Percentiles rank a stretch among this genome's conserved stretches.
Conservation (phyloP, 495 filamentous ascomycete species). For the Amphirosellinia nigrospora region DNA sequence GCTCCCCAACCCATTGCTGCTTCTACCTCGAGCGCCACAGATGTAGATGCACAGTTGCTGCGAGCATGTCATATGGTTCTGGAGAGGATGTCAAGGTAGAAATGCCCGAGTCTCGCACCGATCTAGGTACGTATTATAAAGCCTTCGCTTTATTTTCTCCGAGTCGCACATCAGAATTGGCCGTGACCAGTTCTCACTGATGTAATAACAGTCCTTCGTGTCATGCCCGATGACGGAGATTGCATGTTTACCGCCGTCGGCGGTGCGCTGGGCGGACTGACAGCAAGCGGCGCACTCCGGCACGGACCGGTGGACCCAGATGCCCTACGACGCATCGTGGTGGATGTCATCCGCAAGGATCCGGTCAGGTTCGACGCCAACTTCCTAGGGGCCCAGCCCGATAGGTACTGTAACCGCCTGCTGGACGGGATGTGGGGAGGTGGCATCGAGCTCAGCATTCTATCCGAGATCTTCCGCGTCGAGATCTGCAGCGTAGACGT, state of each 20-base stretch:
- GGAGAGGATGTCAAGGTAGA: constrained; percentile 34
- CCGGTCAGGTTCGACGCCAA: constrained; percentile 73
- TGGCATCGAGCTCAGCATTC: constrained; percentile 83
- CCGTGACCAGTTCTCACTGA: neutral
- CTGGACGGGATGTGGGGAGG: constrained; percentile 88
- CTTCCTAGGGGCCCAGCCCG: constrained; percentile 75
- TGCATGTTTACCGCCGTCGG: constrained; percentile 93
- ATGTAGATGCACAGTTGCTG: constrained; percentile 18
- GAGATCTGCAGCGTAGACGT: constrained; percentile 87
- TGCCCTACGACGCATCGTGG: constrained; percentile 78
- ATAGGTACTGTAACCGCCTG: constrained; percentile 87
- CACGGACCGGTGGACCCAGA: constrained; percentile 62
- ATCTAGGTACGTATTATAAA: constrained; percentile 26
- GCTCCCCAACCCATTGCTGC: neutral
- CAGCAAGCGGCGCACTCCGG: constrained; percentile 8
- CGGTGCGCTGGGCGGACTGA: constrained; percentile 63
- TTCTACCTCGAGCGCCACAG: constrained; percentile 5
- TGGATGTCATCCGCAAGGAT: constrained; percentile 76
- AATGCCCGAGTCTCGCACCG: constrained; percentile 32
- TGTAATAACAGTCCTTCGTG: constrained; percentile 67
- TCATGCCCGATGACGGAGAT: constrained; percentile 97
- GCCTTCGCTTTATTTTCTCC: neutral
- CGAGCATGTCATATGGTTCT: constrained; percentile 19
- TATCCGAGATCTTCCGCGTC: constrained; percentile 83
- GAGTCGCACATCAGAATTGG: neutral